Base-by-base conservation (phyloP, 441 rosid genomes). In the Corymbia citriodora region DNA sequence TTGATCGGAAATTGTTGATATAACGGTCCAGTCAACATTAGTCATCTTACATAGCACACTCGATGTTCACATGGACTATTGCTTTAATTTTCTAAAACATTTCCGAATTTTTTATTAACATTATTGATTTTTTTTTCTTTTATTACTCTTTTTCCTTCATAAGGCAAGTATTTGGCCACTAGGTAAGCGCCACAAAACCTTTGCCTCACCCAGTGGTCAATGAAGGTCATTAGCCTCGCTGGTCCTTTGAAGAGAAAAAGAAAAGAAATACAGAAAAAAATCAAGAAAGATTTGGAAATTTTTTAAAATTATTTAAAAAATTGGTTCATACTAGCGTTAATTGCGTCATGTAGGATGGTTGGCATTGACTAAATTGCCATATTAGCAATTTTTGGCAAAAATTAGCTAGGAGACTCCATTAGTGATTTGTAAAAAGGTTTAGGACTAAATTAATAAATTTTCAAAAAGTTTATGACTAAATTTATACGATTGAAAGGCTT, bases 291-390 rank as follows among this genome's bases (percentile, higher is more conserved):
- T 29, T 63, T 63, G 1, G 18, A 17, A 63, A 27, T 0, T 6
- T 13, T 29, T 1, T 63, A 6, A 6, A 15, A 1, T 40, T 29
- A 63, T 27, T 63, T 63, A 63, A 29, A 59, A 25, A 25, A 4
- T 59, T 59, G 10, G 10, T 59, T 33, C 9, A 63, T 0, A 0
- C 4, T 25, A 63, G 15, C 0, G n/a, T 16, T 29, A 29, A n/a
- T 9, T 7, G n/a, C n/a, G 3, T 3, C 33, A 63, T 9, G 14
- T 63, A 63, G 29, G 70, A 63, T 0, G 0, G 70, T 10, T 10
- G 9, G 18, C 70, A 63, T 14, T 29, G 8, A 63, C 16, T 63
- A 29, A 9, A 63, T 9, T 14, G 15, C 15, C 70, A 63, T 0
- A 1, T 63, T 29, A 63, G 17, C 33, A 63, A 29, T 63, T 63